Evolutionary conservation across 2,329 filamentous ascomycete species (phyloP).

Genomic region (Rhinocladiella similis): DNA sequence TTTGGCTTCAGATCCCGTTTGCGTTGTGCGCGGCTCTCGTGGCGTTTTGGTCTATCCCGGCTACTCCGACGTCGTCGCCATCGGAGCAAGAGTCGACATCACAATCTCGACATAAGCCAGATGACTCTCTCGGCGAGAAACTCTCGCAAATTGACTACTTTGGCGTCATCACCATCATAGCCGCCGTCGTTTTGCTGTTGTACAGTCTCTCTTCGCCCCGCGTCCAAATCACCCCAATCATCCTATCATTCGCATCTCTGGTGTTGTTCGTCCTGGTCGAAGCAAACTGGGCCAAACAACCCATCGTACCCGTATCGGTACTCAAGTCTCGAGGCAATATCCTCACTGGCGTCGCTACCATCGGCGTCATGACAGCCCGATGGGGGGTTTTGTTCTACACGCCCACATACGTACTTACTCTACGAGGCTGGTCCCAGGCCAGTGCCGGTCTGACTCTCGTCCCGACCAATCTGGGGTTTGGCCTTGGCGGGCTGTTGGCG

Average conservation of each 20-base stretch:
- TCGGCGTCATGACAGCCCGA: conserved; percentile 77
- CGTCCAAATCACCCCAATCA: conserved; percentile 60
- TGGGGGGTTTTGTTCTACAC: conserved; percentile 81
- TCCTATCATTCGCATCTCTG: conserved; percentile 61
- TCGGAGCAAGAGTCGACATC: conserved; percentile 15
- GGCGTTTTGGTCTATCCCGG: conserved; percentile 67
- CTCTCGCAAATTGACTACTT: conserved; percentile 72
- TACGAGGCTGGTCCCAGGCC: conserved; percentile 68
- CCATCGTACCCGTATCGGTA: conserved; percentile 72
- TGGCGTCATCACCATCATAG: conserved; percentile 66
- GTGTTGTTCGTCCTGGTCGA: conserved; percentile 63
- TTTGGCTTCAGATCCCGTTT: conserved; percentile 70
- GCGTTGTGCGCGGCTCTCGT: conserved; percentile 61
- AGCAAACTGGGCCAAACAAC: conserved; percentile 62
- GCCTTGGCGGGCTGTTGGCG: conserved; percentile 68
- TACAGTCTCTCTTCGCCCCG: conserved; percentile 66
- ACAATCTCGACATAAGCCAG: too few relatives aligned
- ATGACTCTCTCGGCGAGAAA: conserved; percentile 48
- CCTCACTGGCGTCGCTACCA: conserved; percentile 70
- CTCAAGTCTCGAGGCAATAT: conserved; percentile 70
- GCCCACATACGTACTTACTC: conserved; percentile 75
- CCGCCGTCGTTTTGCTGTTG: conserved; percentile 70
- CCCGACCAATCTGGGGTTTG: conserved; percentile 80
- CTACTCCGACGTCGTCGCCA: conserved; percentile 23
- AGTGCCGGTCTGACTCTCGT: conserved; percentile 74